Evolutionary conservation across 805 yeast genomes (phyloP), one percentile per base, ranked within the genome.

Genomic region (Metschnikowia orientalis): DNA sequence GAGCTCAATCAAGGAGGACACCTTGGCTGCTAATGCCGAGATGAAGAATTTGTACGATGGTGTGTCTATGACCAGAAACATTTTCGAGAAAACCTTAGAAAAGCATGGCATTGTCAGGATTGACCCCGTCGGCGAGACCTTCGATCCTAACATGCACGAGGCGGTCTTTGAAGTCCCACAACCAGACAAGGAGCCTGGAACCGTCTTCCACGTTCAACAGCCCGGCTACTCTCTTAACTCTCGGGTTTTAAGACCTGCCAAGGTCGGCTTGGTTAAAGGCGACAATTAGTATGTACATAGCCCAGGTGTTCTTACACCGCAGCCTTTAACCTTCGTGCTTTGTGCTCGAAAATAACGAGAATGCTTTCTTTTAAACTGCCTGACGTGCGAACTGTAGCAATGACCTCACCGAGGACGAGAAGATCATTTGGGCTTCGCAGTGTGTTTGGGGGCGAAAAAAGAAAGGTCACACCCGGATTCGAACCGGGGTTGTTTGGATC

Each of bases 191-290:
- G 90, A 84, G 61, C 85, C 95, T 11, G 95, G 95, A 40, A 81
- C 95, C 17, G 86, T 88, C 38, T 83, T 89, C 77, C 85, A 77
- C 53, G 96, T 89, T 40, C 95, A 88, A 66, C 95, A 84, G 64
- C 73, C 81, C 15, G 97, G 97, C 26, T 88, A 80, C 67, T 78
- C 81, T 39, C 71, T 87, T 53, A 87, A 87, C 65, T 77, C 81
- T 50, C 76, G 97, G 57, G 95, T 88, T 20, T 72, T 88, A 56
- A 77, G 97, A 65, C 95, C 97, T 19, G 95, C 97, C 38, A 88
- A 88, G 71, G 97, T 88, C 46, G 97, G 97, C 49, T 76, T 88
- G 53, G 96, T 88, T 46, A 85, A 82, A 66, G 75, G 61, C 40
- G 51, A 44, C 17, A 40, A 41, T 26, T 39, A 36, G 39, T 26